Base-by-base conservation (phyloP, 2,329 filamentous ascomycete genomes). In the Epicoccum nigrum region DNA sequence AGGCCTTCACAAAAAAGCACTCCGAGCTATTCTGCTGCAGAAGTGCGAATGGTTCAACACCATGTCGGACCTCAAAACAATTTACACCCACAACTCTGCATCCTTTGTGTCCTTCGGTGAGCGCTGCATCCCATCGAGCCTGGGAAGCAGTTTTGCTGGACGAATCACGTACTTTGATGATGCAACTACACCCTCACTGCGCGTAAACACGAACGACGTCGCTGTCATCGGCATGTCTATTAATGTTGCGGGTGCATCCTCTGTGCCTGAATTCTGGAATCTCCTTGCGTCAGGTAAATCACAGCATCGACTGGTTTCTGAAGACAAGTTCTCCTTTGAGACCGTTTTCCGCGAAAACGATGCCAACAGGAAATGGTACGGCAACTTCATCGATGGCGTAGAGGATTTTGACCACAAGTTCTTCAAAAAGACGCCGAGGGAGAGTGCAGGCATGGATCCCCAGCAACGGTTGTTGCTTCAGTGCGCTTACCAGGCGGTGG, bases 401-500 rank as follows among this genome's bases (percentile, higher is more conserved):
- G 49, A 55, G 4, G 57, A 59, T 13, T 56, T 77, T 28, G 72
- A 77, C 33, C 67, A 72, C 19, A 31, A 32, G 2, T 70, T 71
- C 55, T 71, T 71, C 45, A 38, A 48, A 7, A 55, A 56, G 9
- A 59, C 42, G 1, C 33, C 53, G 5, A 35, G 46, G 3, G 67
- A 71, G 17, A 55, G 59, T 0, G 32, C 47, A 1, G 19, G 39
- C 30, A 63, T 64, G 56, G 65, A 70, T 27, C 66, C 65, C 5
- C 62, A 69, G 27, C 60, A 67, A 20, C 46, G 67, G 1, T 28
- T 64, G 4, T 40, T 63, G 2, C 57, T 71, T 4, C 52, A 70
- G 35, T 51, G 54, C 1, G 55, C 60, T 1, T 70, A 69, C 27
- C 64, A 75, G 49, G 70, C 74, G 1, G 47, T 82, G 0, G 73